Conservation (phyloP, 2,329 filamentous ascomycete genomes). For the Penicillium concentricum region DNA sequence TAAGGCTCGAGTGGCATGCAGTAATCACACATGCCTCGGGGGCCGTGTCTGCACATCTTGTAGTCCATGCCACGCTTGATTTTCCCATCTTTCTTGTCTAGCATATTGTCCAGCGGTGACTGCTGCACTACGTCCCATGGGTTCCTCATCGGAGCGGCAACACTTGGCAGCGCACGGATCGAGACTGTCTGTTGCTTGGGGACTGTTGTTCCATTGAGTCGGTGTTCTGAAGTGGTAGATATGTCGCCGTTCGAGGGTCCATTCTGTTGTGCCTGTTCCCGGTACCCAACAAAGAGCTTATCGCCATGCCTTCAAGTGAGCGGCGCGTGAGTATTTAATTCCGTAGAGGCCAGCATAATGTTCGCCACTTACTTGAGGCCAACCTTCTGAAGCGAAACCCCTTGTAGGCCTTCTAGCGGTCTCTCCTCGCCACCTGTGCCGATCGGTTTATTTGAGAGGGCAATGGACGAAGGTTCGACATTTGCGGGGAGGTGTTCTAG, state of each 20-base stretch:
- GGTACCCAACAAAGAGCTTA: conserved; percentile 82
- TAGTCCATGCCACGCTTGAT: conserved; percentile 71
- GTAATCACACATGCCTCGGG: conserved; percentile 99
- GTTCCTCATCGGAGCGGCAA: conserved; percentile 68
- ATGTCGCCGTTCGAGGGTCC: conserved; percentile 37
- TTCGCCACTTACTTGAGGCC: conserved; percentile 51
- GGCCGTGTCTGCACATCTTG: conserved; percentile 92
- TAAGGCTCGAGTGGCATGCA: conserved; percentile 97
- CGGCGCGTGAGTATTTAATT: conserved; percentile 13
- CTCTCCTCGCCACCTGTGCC: conserved; percentile 56
- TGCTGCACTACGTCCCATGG: conserved; percentile 92
- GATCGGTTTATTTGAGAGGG: conserved; percentile 60
- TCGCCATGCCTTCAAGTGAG: conserved; percentile 71
- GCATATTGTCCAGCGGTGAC: conserved; percentile 77
- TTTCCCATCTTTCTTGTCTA: conserved; percentile 89
- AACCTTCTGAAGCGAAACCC: conserved; percentile 57
- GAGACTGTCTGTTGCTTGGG: conserved; percentile 58
- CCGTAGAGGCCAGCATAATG: background rate
- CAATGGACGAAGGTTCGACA: conserved; percentile 55
- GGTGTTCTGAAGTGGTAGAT: conserved; percentile 27
- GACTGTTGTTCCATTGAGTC: conserved; percentile 39
- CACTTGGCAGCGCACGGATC: conserved; percentile 59
- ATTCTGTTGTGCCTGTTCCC: conserved; percentile 56
- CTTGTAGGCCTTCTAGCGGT: conserved; percentile 51
- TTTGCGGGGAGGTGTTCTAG: conserved; percentile 60